Evolutionary conservation across 1,284 basidiomycete species (phyloP), one percentile per base, ranked within the genome.

Genomic region (Ganoderma sp.): DNA sequence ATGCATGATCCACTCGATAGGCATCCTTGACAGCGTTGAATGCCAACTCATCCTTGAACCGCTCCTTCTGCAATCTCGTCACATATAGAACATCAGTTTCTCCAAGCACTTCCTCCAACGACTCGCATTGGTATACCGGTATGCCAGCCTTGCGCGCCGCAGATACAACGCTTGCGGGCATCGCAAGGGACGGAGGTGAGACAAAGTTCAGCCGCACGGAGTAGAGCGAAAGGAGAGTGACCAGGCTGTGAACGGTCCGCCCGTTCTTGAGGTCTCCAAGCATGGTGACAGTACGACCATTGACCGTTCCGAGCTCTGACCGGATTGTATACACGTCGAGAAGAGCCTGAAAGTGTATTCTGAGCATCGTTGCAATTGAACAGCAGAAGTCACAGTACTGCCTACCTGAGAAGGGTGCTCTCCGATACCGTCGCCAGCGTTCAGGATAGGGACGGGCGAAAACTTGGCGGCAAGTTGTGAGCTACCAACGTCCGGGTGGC

Each of bases 231-330:
- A 99, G 88, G 10, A 99, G 85, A 56, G 94, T 94, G 75, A 99
- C 97, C 63, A 99, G 88, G 74, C 93, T 95, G 84, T 99, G 98
- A 1, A 98, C 97, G 0, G 98, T 99, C 68, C 98, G 90, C 50
- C 98, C 98, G 78, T 99, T 98, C 87, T 99, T 99, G 75, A 99
- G 86, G 81, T 99, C 98, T 69, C 98, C 98, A 10, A 99, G 88
- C 42, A 97, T 81, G 12, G 98, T 99, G 78, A 99, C 92, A 15
- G 95, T 97, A 67, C 95, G 91, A 61, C 97, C 98, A 77, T 98
- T 99, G 72, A 99, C 96, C 0, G 97, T 99, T 71, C 98, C 98
- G 57, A 99, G 88, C 82, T 99, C 98, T 61, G 95, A 97, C 71
- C 98, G 96, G 75, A 99, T 99, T 56, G 97, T 98, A 81, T 96